Conservation (phyloP, 164 flowering plant species). For the Echeveria elegans region DNA sequence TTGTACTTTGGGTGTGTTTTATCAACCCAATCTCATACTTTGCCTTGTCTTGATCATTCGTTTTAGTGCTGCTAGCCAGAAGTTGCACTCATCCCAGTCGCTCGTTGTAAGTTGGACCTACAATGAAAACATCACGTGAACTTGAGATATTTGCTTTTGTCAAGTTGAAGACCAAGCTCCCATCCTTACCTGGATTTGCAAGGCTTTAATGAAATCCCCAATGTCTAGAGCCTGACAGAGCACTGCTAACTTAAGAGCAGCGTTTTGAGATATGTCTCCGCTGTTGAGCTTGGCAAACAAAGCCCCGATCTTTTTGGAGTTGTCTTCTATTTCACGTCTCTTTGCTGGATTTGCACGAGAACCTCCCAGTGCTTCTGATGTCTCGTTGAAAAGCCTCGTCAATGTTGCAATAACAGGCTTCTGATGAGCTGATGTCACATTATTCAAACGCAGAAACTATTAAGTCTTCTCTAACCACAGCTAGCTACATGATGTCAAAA, state of each 20-base stretch:
- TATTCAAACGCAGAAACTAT: not conserved
- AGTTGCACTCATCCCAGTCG: conserved; percentile 98
- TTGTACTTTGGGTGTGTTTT: not conserved
- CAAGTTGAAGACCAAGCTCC: not conserved
- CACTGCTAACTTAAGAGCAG: conserved; percentile 22
- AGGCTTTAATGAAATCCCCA: conserved; percentile 64
- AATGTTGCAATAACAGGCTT: conserved; percentile 68
- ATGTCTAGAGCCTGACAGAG: conserved; percentile 82
- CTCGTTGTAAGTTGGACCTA: conserved; percentile 85
- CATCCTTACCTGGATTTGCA: conserved; percentile 66
- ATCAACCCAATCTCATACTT: conserved; percentile 35
- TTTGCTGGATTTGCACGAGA: conserved; percentile 72
- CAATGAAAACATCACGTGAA: not conserved
- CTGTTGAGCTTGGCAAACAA: conserved; percentile 82
- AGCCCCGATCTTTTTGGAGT: conserved; percentile 84
- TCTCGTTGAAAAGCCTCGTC: conserved; percentile 78
- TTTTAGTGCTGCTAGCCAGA: conserved; percentile 86
- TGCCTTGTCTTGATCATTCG: conserved; percentile 92
- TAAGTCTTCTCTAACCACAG: not conserved
- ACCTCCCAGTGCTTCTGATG: conserved; percentile 85
- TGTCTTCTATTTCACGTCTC: conserved; percentile 92
- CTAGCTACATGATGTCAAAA: not conserved
- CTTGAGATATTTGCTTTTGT: not conserved
- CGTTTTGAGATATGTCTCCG: conserved; percentile 71
- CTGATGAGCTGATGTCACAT: conserved; percentile 15